These are phyloP conservation scores for Tolypocladium endophyticum DNA, from an alignment of 2,329 filamentous ascomycete species.

Conservation along the genomic window DNA sequence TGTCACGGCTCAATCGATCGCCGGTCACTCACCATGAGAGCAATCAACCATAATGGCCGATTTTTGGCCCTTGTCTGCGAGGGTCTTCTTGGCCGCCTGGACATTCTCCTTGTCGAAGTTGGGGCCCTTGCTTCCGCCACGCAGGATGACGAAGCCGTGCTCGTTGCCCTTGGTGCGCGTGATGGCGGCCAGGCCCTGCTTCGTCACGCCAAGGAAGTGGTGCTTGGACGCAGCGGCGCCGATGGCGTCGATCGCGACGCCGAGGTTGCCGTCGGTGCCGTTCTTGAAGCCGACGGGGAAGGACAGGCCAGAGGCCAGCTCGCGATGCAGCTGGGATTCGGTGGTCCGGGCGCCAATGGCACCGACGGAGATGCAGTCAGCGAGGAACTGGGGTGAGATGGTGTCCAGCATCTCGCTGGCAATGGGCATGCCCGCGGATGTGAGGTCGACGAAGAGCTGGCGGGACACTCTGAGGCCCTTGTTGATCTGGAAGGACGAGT, in stretches of 20 bases:
- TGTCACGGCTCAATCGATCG: background rate
- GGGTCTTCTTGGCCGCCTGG: conserved; percentile 62
- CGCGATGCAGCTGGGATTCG: conserved; percentile 91
- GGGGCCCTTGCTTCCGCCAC: conserved; percentile 82
- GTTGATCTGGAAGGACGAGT: conserved; percentile 97
- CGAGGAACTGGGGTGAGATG: conserved; percentile 94
- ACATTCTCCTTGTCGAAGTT: conserved; percentile 89
- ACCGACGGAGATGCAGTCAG: conserved; percentile 89
- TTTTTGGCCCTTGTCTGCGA: conserved; percentile 74
- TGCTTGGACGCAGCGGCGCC: conserved; percentile 76
- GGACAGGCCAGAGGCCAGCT: conserved; percentile 86
- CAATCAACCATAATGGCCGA: conserved; percentile 97
- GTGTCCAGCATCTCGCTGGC: conserved; percentile 98
- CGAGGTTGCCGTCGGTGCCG: conserved; percentile 85
- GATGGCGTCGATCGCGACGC: conserved; percentile 91
- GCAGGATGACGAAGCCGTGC: conserved; percentile 93
- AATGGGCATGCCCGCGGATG: conserved; percentile 79
- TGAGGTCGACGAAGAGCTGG: conserved; percentile 88
- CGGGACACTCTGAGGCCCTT: conserved; percentile 90
- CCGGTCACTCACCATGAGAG: conserved; percentile 65
- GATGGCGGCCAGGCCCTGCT: conserved; percentile 91
- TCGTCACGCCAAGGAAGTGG: conserved; percentile 98
- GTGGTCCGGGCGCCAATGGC: conserved; percentile 95
- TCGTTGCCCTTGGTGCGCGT: conserved; percentile 89
- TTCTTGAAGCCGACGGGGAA: conserved; percentile 99